Evolutionary conservation across 768 basidiomycete species (phyloP).

Genomic region (Russula griseocarnosa): DNA sequence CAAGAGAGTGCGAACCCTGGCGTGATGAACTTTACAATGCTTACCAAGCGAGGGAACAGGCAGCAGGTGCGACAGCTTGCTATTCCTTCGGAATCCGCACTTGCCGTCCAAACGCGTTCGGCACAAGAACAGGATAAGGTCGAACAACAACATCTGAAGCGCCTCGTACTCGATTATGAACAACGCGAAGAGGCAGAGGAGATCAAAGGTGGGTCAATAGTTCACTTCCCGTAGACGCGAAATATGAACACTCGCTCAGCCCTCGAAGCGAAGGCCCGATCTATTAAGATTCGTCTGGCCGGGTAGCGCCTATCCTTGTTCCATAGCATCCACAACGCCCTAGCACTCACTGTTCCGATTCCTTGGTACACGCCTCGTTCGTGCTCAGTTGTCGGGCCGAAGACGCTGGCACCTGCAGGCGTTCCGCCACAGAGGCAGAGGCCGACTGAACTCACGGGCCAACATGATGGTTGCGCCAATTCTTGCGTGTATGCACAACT

Average conservation of each 20-base stretch:
- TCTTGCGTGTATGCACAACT: slow-evolving; percentile 20
- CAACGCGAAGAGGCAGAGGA: slow-evolving; percentile 86
- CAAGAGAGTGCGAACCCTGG: slow-evolving; percentile 37
- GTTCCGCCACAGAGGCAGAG: slow-evolving; percentile 4
- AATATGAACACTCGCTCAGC: slow-evolving; percentile 38
- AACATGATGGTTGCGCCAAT: slow-evolving; percentile 15
- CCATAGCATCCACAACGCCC: slow-evolving; percentile 10
- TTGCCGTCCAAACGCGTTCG: slow-evolving; percentile 86
- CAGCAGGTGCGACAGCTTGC: slow-evolving; percentile 90
- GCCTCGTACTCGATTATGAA: slow-evolving; percentile 88
- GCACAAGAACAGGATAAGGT: slow-evolving; percentile 93
- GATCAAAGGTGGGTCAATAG: slow-evolving; percentile 52
- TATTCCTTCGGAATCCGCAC: slow-evolving; percentile 79
- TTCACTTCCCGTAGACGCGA: not conserved
- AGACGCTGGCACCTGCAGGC: slow-evolving; percentile 14
- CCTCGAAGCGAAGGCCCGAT: slow-evolving; percentile 63
- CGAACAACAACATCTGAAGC: slow-evolving; percentile 95
- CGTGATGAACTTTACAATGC: slow-evolving; percentile 87
- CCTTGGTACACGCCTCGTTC: slow-evolving; percentile 18
- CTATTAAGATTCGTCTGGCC: slow-evolving; percentile 73
- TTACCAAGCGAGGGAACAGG: slow-evolving; percentile 91
- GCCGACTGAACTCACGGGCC: slow-evolving; percentile 8
- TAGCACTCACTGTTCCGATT: slow-evolving; percentile 18
- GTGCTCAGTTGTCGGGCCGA: slow-evolving; percentile 13
- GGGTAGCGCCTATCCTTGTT: slow-evolving; percentile 44